phyloP scores from a whole-genome alignment of 768 basidiomycete genomes.

The Leccinellum rugosiceps region DNA sequence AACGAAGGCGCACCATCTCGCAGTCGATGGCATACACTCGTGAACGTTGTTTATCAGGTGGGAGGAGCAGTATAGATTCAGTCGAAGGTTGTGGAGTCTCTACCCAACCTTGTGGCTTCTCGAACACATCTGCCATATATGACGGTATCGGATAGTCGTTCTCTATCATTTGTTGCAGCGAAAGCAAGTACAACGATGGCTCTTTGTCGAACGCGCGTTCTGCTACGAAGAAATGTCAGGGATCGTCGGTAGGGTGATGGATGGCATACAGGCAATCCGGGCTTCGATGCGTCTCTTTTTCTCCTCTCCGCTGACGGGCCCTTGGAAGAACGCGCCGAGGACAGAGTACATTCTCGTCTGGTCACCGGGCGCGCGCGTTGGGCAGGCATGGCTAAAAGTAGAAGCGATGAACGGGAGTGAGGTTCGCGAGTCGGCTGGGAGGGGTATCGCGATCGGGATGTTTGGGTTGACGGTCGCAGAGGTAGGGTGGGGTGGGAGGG shows the following conservation, averaged over 20 bases:
- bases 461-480: slow-evolving; percentile 59
- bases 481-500: slow-evolving; percentile 68
- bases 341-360: slow-evolving; percentile 81
- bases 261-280: slow-evolving; percentile 34
- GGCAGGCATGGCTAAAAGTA: slow-evolving; percentile 90
- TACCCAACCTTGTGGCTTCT: slow-evolving; percentile 70
- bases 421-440: slow-evolving; percentile 31
- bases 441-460: slow-evolving; percentile 48
- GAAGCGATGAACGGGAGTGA: slow-evolving; percentile 65
- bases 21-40: slow-evolving; percentile 88
- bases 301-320: slow-evolving; percentile 77
- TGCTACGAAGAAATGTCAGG: slow-evolving; percentile 37
- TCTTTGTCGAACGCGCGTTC: slow-evolving; percentile 60
- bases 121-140: slow-evolving; percentile 72
- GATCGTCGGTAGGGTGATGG: neutral
- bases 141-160: slow-evolving; percentile 91
- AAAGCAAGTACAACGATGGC: slow-evolving; percentile 69
- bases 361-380: slow-evolving; percentile 91
- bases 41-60: slow-evolving; percentile 33
- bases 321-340: slow-evolving; percentile 76
- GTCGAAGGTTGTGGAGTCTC: slow-evolving; percentile 63
- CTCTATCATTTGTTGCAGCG: slow-evolving; percentile 85
- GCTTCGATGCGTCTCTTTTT: slow-evolving; percentile 61
- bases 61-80: slow-evolving; percentile 31
- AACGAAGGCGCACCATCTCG: slow-evolving; percentile 75